phyloP scores from a whole-genome alignment of 2,329 filamentous ascomycete genomes.

The Sarocladium oryzae region DNA sequence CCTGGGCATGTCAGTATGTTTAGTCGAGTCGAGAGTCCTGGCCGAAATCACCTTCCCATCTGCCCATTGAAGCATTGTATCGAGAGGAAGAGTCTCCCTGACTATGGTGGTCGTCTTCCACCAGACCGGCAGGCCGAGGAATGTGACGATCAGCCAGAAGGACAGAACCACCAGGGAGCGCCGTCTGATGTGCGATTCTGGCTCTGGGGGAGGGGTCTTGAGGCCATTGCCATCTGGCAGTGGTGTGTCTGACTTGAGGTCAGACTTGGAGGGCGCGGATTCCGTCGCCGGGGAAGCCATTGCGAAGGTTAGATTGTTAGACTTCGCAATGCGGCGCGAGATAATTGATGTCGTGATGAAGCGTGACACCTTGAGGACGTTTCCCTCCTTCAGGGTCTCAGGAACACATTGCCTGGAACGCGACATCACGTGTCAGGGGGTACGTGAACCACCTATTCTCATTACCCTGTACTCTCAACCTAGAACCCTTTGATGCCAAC shows the following conservation, averaged over 20 bases:
- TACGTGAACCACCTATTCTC: no score
- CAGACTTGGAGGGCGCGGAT: background rate
- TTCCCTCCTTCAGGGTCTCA: background rate
- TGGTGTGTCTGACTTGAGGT: background rate
- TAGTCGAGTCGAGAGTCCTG: background rate
- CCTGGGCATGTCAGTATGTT: no score
- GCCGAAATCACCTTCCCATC: slow-evolving; percentile 65
- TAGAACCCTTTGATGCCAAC: no score
- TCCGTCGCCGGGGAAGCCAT: slow-evolving; percentile 3
- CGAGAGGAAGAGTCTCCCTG: slow-evolving; percentile 73
- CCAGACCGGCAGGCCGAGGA: slow-evolving; percentile 88
- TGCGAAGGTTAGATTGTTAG: background rate
- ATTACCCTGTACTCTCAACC: no score
- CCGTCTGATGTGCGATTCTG: slow-evolving; percentile 58
- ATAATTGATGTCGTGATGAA: background rate
- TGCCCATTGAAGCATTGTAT: slow-evolving; percentile 86
- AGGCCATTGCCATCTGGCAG: background rate
- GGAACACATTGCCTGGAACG: background rate
- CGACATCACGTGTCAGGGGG: slow-evolving; percentile 5
- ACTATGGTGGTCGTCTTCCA: slow-evolving; percentile 92
- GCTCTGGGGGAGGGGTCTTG: slow-evolving; percentile 68
- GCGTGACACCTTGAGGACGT: background rate
- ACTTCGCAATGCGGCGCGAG: background rate
- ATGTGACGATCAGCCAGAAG: slow-evolving; percentile 83
- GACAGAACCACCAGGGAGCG: slow-evolving; percentile 73